These are phyloP conservation scores for Neurospora sp. DNA, from an alignment of 495 filamentous ascomycete genomes.

Conservation along the genomic window DNA sequence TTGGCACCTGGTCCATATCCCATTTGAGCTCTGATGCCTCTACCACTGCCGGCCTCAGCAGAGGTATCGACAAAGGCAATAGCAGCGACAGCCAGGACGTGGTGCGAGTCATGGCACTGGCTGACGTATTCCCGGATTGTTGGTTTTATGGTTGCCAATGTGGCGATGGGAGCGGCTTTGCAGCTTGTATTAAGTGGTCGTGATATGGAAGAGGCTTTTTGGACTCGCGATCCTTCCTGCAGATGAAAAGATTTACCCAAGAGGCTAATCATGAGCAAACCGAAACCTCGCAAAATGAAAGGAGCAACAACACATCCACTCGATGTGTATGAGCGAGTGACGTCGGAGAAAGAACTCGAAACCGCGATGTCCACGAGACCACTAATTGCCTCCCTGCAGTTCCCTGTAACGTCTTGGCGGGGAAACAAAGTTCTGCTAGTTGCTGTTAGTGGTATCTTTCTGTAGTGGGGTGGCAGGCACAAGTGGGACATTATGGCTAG, in stretches of 20 bases:
- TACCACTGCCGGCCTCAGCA: constrained; percentile 4
- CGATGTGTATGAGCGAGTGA: neutral
- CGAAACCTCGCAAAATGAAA: neutral
- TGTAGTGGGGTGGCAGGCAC: neutral
- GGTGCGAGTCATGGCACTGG: neutral
- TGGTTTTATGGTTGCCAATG: neutral
- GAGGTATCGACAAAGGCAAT: constrained; percentile 8
- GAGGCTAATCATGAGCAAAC: neutral
- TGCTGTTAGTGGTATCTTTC: neutral
- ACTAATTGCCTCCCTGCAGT: neutral
- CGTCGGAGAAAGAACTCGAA: neutral
- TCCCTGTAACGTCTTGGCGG: neutral
- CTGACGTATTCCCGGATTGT: neutral
- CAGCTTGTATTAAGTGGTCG: neutral
- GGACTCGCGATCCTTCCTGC: neutral
- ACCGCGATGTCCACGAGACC: neutral
- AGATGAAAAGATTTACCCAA: neutral
- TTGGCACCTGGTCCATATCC: constrained; percentile 13
- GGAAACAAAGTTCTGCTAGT: neutral
- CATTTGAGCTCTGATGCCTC: constrained; percentile 4
- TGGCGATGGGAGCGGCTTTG: neutral
- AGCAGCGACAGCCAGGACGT: constrained; percentile 5
- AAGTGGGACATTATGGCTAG: neutral
- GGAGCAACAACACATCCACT: neutral
- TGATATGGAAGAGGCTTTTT: neutral